Evolutionary conservation across 2,329 filamentous ascomycete species (phyloP), one percentile per base, ranked within the genome.

Genomic region (Myotisia sp.): DNA sequence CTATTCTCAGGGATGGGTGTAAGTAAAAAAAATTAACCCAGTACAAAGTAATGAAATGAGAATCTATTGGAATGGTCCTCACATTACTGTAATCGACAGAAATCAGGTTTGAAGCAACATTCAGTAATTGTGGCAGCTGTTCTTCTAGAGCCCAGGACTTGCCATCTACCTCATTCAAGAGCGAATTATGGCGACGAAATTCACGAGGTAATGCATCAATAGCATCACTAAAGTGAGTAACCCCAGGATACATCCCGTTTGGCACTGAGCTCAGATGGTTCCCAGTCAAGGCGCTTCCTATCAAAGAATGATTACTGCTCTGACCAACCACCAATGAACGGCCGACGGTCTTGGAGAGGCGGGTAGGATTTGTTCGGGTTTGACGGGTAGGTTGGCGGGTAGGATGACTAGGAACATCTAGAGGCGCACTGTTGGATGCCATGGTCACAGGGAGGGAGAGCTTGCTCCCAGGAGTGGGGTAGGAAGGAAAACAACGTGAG

Each of bases 111-210:
- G 51, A 52, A 35, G 57, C 49, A 6, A 47, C 51, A 39, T 55
- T 68, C 47, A 92, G 72, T 41, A 92, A 68, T 51, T 79, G 71
- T 51, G 79, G 76, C 38, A 98, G 69, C 50, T 78, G 71, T 47
- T 90, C 79, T 55, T 93, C 84, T 5, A 90, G 80, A 17, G 76
- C 76, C 36, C 86, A 90, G 44, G 92, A 81, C 62, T 98, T 98
- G 42, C 87, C 87, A 63, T 98, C 90, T 30, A 95, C 90, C 62
- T 98, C 90, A 57, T 94, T 94, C 46, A 98, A 68, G 37, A 95
- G 71, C 21, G 87, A 94, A 48, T 93, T 93, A 58, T 98, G 87
- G 52, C 85, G 78, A 47, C 93, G 84, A 33, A 94, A 82, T 62
- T 98, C 90, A 56, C 86, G 86, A 3, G 90, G 90, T 17, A 98